Percentiles rank a stretch among this genome's conserved stretches.
These are phyloP conservation scores for Hericium alpestre DNA, from an alignment of 768 basidiomycete genomes.

Conservation along the genomic window DNA sequence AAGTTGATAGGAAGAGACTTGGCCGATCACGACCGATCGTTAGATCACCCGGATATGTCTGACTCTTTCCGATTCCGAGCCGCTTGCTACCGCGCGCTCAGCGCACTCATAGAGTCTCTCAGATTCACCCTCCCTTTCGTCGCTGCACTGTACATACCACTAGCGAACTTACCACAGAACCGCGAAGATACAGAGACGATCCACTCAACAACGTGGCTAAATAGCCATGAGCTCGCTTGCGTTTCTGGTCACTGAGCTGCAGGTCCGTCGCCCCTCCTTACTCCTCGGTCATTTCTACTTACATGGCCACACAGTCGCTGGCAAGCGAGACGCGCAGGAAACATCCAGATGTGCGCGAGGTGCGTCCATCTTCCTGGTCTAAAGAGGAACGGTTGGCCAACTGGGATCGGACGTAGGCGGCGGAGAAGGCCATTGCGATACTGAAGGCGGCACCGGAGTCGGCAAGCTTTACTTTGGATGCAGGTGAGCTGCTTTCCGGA, in stretches of 20 bases:
- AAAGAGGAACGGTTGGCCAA: not conserved
- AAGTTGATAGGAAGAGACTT: no score
- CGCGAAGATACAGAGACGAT: no score
- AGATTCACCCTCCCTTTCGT: no score
- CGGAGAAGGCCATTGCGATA: constrained; percentile 77
- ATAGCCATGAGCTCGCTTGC: constrained; percentile 52
- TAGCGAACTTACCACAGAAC: no score
- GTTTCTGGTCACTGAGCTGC: constrained; percentile 65
- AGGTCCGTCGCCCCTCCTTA: constrained; percentile 29
- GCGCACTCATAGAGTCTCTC: no score
- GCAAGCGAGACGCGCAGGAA: constrained; percentile 82
- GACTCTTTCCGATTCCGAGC: no score
- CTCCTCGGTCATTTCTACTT: not conserved
- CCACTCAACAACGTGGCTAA: no score
- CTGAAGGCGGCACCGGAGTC: constrained; percentile 76
- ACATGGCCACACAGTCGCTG: constrained; percentile 45
- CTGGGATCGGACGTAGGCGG: constrained; percentile 39
- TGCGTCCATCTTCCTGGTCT: constrained; percentile 22
- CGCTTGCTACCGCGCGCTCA: no score
- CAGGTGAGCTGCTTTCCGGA: not conserved
- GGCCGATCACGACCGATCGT: no score
- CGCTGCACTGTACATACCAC: no score
- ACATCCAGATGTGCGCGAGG: constrained; percentile 91
- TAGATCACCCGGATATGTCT: no score
- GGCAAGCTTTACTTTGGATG: constrained; percentile 30